Evolutionary conservation across 495 filamentous ascomycete species (phyloP).

Genomic region (Neurospora discreta): DNA sequence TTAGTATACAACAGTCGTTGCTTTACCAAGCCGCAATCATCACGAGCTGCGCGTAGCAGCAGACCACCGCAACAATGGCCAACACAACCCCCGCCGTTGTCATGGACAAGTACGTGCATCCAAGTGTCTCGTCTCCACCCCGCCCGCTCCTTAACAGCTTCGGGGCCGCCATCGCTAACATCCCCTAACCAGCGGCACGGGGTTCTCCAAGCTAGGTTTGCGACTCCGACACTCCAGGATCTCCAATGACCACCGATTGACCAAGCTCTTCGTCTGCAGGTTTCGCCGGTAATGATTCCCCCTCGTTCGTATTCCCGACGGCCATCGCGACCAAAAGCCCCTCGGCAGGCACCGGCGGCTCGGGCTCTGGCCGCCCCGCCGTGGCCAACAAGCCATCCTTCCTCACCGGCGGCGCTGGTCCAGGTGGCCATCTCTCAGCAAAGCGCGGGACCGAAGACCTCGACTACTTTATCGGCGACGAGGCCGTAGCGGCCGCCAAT

Average conservation of each 20-base stretch:
- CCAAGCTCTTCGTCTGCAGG: conserved; percentile 39
- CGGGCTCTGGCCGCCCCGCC: conserved; percentile 76
- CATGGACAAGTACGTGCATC: conserved; percentile 95
- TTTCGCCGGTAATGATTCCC: conserved; percentile 98
- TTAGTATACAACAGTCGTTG: neutral
- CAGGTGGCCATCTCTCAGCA: conserved; percentile 64
- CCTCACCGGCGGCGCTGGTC: conserved; percentile 80
- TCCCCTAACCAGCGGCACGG: conserved; percentile 67
- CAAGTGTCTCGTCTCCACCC: conserved; percentile 6
- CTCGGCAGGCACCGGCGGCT: conserved; percentile 54
- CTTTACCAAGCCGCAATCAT: conserved; percentile 7
- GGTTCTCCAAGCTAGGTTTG: conserved; percentile 94
- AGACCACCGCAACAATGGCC: conserved; percentile 52
- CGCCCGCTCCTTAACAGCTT: conserved; percentile 7
- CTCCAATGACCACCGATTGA: neutral
- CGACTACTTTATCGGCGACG: conserved; percentile 98
- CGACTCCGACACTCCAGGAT: neutral
- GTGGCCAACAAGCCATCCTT: conserved; percentile 92
- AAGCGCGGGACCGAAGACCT: conserved; percentile 96
- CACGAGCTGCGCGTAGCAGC: conserved; percentile 16
- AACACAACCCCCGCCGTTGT: conserved; percentile 99
- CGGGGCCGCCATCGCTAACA: conserved; percentile 14
- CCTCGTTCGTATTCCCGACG: conserved; percentile 97
- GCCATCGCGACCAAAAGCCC: conserved; percentile 91
- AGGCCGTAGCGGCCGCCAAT: conserved; percentile 70